Base-by-base conservation (phyloP, 495 filamentous ascomycete genomes). In the Tuber indicum region DNA sequence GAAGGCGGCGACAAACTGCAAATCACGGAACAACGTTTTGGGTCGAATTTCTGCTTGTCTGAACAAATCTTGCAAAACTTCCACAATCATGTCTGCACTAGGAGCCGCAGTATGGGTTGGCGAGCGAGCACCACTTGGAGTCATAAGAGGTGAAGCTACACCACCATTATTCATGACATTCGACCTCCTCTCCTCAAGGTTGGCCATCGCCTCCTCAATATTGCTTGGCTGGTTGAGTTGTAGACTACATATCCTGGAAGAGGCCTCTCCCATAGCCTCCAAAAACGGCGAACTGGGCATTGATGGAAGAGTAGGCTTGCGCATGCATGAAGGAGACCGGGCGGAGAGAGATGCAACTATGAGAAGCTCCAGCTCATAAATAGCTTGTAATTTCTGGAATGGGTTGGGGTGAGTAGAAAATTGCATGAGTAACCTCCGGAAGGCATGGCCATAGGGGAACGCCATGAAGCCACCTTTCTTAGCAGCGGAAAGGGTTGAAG, bases 1-100 rank as follows among this genome's bases (percentile, higher is more conserved):
- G 82, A 99, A 97, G 0, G 96, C 91, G 5, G 95, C 93, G 79
- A 99, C 97, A 83, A 93, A 97, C 82, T 99, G 96, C 14, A 99
- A 86, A 83, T 99, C 96, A 43, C 96, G 92, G 87, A 97, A 98
- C 1, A 99, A 87, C 0, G 95, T 95, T 84, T 92, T 93, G 0
- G 96, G 95, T 70, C 96, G 91, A 75, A 95, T 88, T 19, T 91
- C 88, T 8, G 89, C 84, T 81, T 93, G 89, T 66, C 91, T 89
- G 84, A 99, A 93, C 23, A 99, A 88, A 9, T 89, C 87, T 74
- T 94, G 91, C 1, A 99, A 85, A 12, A 94, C 89, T 71, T 92
- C 90, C 45, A 94, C 91, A 41, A 97, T 93, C 84, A 90, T 89
- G 75, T 94, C 91, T n/a, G 88, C 89, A 74, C 83, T 90, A 75